Percentiles rank a stretch among this genome's conserved stretches.
Conservation (phyloP, 805 yeast species). For the Saturnispora gosingensis region DNA sequence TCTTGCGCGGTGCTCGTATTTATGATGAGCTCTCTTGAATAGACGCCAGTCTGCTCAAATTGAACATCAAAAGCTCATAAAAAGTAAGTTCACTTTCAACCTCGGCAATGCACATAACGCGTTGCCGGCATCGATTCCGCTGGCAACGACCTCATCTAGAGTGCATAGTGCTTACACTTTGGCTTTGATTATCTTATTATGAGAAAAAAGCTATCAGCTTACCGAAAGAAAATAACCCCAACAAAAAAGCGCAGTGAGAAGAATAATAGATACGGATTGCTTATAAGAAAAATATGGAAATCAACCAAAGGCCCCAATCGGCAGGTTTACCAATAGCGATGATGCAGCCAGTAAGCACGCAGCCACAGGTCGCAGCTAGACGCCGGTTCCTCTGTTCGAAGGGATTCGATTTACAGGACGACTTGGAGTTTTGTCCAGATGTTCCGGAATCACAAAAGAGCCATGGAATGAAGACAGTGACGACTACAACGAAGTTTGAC, state of each 20-base stretch:
- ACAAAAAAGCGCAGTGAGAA: not conserved
- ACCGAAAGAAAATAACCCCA: not conserved
- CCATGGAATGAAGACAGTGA: not conserved
- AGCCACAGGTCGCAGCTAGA: not conserved
- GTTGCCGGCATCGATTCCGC: not conserved
- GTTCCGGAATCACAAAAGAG: not conserved
- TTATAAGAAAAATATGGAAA: not conserved
- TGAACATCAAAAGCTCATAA: not conserved
- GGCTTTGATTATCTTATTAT: not conserved
- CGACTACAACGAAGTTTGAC: slow-evolving; percentile 3
- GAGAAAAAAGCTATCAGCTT: not conserved
- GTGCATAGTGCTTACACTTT: not conserved
- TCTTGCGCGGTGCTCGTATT: not conserved
- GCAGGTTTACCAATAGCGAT: not conserved
- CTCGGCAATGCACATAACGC: not conserved
- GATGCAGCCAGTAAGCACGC: not conserved
- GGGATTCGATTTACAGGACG: slow-evolving; percentile 5
- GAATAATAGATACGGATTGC: not conserved
- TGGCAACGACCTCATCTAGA: not conserved
- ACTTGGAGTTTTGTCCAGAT: slow-evolving; percentile 7
- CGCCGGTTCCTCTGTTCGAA: slow-evolving; percentile 6
- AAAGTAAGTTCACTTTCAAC: not conserved
- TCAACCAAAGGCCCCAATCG: not conserved
- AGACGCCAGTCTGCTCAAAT: not conserved
- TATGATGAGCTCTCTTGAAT: not conserved